Evolutionary conservation across 495 filamentous ascomycete genomes (phyloP).

Genomic region (Podospora conica): DNA sequence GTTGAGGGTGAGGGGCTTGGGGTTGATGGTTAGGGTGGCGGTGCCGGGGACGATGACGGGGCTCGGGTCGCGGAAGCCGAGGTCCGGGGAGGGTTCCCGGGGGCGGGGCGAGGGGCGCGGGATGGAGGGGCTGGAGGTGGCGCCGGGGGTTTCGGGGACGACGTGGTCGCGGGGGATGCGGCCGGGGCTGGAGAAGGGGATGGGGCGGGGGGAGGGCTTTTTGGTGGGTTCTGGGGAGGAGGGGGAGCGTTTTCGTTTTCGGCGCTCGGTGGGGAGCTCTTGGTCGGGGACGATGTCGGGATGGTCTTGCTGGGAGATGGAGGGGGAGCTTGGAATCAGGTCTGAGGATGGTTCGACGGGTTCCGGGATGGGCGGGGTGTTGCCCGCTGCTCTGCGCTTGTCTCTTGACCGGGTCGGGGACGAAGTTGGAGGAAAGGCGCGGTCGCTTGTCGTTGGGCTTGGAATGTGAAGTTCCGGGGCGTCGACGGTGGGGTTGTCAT

Average conservation of each 20-base stretch:
- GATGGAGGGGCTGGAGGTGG: neutral
- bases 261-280: neutral
- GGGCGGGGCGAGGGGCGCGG: neutral
- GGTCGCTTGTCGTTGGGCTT: neutral
- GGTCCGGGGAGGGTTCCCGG: neutral
- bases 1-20: neutral
- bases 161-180: neutral
- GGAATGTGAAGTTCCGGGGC: neutral
- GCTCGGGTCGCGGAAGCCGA: neutral
- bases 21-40: neutral
- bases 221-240: no score
- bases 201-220: neutral
- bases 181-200: neutral
- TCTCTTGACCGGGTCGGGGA: neutral
- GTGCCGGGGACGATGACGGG: neutral
- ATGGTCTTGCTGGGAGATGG: neutral
- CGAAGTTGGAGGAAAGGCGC: neutral
- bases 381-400: neutral
- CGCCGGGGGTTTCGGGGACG: constrained; percentile 5
- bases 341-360: neutral
- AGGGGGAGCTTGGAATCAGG: neutral
- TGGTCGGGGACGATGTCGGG: neutral
- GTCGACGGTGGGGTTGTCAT: neutral
- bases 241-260: neutral
- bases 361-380: neutral